These are phyloP conservation scores for Sicyos edulis DNA, from an alignment of 306 rosid species.

Conservation along the genomic window DNA sequence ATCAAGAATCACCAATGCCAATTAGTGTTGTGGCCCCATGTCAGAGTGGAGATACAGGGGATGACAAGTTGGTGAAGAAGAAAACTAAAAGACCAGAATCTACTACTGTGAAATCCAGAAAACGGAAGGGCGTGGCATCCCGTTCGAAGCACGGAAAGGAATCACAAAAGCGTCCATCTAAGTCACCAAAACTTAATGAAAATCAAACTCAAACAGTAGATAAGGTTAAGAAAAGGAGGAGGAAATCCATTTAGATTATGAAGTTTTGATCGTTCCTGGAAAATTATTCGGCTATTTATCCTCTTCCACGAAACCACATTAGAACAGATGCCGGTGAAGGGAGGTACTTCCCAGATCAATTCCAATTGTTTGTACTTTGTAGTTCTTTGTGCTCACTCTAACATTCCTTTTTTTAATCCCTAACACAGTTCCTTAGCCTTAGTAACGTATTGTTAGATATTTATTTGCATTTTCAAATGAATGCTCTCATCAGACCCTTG, in stretches of 20 bases:
- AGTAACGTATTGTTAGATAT: slow-evolving; percentile 6
- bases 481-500: neutral
- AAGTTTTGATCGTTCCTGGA: slow-evolving; percentile 22
- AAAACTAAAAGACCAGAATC: slow-evolving; percentile 33
- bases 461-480: slow-evolving; percentile 16
- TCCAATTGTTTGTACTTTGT: slow-evolving; percentile 10
- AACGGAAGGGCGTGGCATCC: slow-evolving; percentile 42
- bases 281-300: neutral
- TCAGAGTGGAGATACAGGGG: slow-evolving; percentile 26
- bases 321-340: slow-evolving; percentile 20
- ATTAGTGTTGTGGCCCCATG: slow-evolving; percentile 17
- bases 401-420: neutral
- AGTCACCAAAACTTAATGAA: slow-evolving; percentile 27
- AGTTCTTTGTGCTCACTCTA: slow-evolving; percentile 1
- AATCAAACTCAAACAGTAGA: slow-evolving; percentile 27
- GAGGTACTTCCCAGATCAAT: neutral
- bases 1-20: slow-evolving; percentile 21
- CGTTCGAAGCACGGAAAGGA: slow-evolving; percentile 21
- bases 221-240: slow-evolving; percentile 41
- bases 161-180: slow-evolving; percentile 26
- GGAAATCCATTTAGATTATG: slow-evolving; percentile 34
- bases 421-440: neutral
- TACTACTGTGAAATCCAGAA: slow-evolving; percentile 35
- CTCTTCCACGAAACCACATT: slow-evolving; percentile 2
- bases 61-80: slow-evolving; percentile 20